Evolutionary conservation across 805 yeast species (phyloP).

Genomic region (Ogataea populi-albae): DNA sequence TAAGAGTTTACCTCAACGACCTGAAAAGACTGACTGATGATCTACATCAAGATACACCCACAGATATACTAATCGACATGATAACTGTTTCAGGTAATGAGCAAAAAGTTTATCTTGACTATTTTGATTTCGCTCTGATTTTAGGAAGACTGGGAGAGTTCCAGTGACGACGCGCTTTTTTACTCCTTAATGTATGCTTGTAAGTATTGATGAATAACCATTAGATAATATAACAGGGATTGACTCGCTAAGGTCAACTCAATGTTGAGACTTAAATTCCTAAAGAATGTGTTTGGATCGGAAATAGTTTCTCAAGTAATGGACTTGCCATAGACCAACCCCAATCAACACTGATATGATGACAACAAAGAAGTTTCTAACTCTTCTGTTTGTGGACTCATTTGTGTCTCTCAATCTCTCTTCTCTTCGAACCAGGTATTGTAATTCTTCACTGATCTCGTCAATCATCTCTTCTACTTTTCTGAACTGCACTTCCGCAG

Average conservation of each 20-base stretch:
- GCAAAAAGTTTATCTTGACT: constrained; percentile 34
- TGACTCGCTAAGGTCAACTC: constrained; percentile 1
- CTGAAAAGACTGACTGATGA: constrained; percentile 28
- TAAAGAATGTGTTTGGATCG: constrained; percentile 75
- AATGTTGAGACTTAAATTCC: constrained; percentile 3
- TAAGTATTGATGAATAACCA: no score
- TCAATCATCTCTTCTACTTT: constrained; percentile 81
- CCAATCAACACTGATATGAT: constrained; percentile 67
- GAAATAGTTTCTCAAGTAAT: constrained; percentile 90
- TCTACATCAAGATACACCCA: constrained; percentile 33
- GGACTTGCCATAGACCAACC: constrained; percentile 90
- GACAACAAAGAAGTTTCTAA: constrained; percentile 76
- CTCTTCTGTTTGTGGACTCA: constrained; percentile 93
- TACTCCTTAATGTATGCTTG: constrained; percentile 6
- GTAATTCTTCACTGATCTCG: constrained; percentile 76
- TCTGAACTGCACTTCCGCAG: constrained; percentile 86
- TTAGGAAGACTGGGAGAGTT: constrained; percentile 48
- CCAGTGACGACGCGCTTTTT: constrained; percentile 7
- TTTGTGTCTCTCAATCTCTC: constrained; percentile 93
- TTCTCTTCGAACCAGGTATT: constrained; percentile 83
- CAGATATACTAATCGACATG: constrained; percentile 42
- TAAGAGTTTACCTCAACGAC: constrained; percentile 37
- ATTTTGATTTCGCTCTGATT: constrained; percentile 46
- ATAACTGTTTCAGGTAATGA: constrained; percentile 41
- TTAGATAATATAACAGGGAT: neutral